Evolutionary conservation across 306 rosid genomes (phyloP).

Genomic region (Pachyrhizus erosus): DNA sequence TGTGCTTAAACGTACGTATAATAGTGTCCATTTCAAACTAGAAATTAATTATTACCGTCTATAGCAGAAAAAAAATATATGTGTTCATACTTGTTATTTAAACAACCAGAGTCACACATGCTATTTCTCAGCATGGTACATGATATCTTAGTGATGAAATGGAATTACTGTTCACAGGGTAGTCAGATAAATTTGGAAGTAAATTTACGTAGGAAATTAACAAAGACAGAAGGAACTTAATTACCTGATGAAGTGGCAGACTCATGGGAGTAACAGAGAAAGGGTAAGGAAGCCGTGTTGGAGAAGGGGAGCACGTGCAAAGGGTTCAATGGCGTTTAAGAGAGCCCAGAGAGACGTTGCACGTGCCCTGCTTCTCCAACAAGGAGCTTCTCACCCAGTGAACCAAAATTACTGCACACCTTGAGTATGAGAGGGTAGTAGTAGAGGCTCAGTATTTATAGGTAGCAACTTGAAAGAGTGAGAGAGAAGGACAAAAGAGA

Average conservation of each 20-base stretch:
- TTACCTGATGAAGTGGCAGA: conserved; percentile 23
- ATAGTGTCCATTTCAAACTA: conserved; percentile 18
- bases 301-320: conserved; percentile 99
- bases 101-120: conserved; percentile 8
- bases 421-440: background rate
- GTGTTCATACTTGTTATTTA: conserved; percentile 14
- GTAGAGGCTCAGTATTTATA: conserved; percentile 59
- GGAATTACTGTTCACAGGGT: background rate
- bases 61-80: background rate
- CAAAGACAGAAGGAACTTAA: background rate
- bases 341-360: conserved; percentile 55
- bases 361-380: conserved; percentile 99
- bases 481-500: background rate
- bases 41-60: background rate
- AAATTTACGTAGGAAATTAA: background rate
- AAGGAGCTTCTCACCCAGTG: conserved; percentile 68
- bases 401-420: background rate
- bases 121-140: background rate
- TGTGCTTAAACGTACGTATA: background rate
- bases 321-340: background rate
- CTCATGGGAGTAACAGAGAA: background rate
- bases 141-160: background rate
- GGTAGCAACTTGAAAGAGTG: conserved; percentile 36
- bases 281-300: conserved; percentile 77
- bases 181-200: background rate